Evolutionary conservation across 257 asterid species (phyloP).

Genomic region (Solanum pimpinellifolium): DNA sequence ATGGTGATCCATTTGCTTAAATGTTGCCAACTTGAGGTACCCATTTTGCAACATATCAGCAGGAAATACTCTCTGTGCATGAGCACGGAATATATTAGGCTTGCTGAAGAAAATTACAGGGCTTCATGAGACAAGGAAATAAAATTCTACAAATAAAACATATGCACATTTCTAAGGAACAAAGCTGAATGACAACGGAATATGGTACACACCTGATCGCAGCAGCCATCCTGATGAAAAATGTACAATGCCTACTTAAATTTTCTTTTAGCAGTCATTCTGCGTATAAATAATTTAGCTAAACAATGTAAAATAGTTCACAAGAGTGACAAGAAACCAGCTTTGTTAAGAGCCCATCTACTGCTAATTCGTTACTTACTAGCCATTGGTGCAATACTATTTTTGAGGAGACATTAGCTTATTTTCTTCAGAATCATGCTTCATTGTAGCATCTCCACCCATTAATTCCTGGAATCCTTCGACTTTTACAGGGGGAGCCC

Average conservation of each 20-base stretch:
- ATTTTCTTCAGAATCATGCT: conserved; percentile 76
- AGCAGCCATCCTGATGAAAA: background rate
- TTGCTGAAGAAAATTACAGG: background rate
- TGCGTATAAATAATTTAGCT: background rate
- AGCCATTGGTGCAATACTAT: background rate
- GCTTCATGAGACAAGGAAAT: background rate
- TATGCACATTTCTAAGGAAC: background rate
- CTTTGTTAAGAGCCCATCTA: background rate
- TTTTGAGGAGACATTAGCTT: conserved; percentile 55
- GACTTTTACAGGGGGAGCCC: conserved; percentile 97
- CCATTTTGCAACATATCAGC: background rate
- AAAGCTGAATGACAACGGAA: background rate
- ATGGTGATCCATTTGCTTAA: background rate
- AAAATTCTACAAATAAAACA: background rate
- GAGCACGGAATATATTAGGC: background rate
- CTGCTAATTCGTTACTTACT: background rate
- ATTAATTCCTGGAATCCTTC: conserved; percentile 97
- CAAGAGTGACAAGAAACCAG: background rate
- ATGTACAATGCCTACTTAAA: background rate
- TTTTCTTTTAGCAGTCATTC: background rate
- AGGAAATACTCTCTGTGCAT: background rate
- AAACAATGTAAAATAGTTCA: background rate
- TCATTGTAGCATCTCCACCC: conserved; percentile 78
- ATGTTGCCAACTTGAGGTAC: background rate
- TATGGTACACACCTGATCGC: background rate